Base-by-base conservation (phyloP, 2,329 filamentous ascomycete genomes). In the Keithomyces neogunnii region DNA sequence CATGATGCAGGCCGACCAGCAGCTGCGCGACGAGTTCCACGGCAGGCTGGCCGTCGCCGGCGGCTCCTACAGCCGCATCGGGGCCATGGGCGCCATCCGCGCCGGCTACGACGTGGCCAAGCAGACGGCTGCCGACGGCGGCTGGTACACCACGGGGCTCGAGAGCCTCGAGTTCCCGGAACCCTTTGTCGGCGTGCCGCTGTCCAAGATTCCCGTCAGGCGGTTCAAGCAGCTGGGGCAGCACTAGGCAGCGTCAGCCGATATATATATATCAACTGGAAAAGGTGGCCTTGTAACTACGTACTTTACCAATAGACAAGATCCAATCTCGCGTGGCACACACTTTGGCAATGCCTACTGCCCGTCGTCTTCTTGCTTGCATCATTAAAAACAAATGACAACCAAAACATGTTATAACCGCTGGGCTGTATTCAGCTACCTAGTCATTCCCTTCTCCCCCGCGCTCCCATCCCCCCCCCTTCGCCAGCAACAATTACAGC, bases 41-140 rank as follows among this genome's bases (percentile, higher is more conserved):
- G 82, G 85, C 11, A 73, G 77, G 10, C 70, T 95, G 31, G 77
- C 82, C 53, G 83, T 93, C 19, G 76, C 73, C 0, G 79, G 78
- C 3, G 74, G 76, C 38, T 79, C 76, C 49, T 82, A 79, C 65
- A 71, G 72, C 29, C 61, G 63, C 28, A 71, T 80, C 36, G 80
- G 80, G 44, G 73, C 77, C 44, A 66, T 78, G 57, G 72, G 71
- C 9, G 69, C 73, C 51, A 68, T 82, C 56, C 74, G 78, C 51
- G 72, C 77, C 38, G 65, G 62, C 6, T 66, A 66, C 46, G 65
- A 68, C 35, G 52, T 60, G 29, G 65, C 64, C 9, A 53, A 38
- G 9, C 56, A 56, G 45, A 59, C 59, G 5, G 55, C 55, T 19
- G 46, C 45, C 13, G 36, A 42, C 9, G 47, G 57, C 4, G 53